Evolutionary conservation across 805 yeast genomes (phyloP), one percentile per base, ranked within the genome.

Genomic region (Hanseniaspora occidentalis): DNA sequence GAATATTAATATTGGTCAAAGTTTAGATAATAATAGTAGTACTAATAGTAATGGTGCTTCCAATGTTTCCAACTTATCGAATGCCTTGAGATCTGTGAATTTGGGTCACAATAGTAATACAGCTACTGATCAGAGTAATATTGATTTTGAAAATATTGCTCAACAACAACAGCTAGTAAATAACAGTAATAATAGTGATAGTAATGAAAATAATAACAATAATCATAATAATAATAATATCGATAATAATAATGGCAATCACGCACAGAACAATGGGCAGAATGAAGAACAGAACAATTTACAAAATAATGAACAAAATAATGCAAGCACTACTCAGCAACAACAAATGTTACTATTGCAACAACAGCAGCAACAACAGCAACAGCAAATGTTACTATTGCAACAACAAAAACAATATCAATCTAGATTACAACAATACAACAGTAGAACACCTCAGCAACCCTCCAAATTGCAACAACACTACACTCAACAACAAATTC

Each of bases 71-170:
- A 56, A 58, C 27, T 45, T 59, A 23, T 59, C 64, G 7, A 57
- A 51, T 38, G 64, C 64, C 7, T 49, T 59, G 25, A 59, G 58
- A 35, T 58, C 55, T 38, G 61, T 59, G n/a, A 54, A 55, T 40
- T 35, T 59, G 27, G 56, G 58, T 17, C 18, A 38, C 21, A 57
- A 49, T 40, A 52, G 54, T 39, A 47, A 50, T 43, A 49, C 52
- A 3, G 48, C 52, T 2, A 49, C 54, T 6, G 57, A 54, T 36
- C 59, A 55, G 34, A 50, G 56, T 23, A 51, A 54, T 40, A 51
- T 54, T 31, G 50, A 47, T 41, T 50, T 54, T 37, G 57, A 47
- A 22, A 36, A 40, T 16, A 38, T 40, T 17, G 43, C 38, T 21
- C 46, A 46, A 24, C 39, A 43, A 31, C 47, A 43, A 26, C 44